Evolutionary conservation across 352 stramenopile genomes (phyloP).

Genomic region (Globisporangium emineosum): DNA sequence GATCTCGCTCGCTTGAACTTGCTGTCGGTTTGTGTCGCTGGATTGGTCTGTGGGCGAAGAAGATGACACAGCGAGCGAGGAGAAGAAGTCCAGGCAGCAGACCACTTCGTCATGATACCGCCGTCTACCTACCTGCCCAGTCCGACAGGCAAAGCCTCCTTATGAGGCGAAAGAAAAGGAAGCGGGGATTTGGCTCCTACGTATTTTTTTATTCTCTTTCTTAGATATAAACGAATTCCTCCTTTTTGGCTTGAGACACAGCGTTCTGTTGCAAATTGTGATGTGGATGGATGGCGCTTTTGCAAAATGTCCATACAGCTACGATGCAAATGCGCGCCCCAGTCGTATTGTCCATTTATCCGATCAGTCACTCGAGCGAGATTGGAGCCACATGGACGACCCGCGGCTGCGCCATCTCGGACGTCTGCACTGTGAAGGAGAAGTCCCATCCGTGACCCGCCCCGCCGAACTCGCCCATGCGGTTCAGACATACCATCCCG

Average conservation of each 20-base stretch:
- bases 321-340: background rate
- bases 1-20: background rate
- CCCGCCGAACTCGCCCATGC: conserved; percentile 64
- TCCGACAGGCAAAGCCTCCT: background rate
- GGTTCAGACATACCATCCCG: conserved; percentile 79
- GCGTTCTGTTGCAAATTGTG: background rate
- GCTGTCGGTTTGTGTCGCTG: background rate
- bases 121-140: background rate
- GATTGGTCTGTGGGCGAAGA: background rate
- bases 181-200: background rate
- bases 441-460: conserved; percentile 77
- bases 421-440: conserved; percentile 61
- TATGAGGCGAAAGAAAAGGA: background rate
- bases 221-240: conserved; percentile 6
- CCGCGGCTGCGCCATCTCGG: conserved; percentile 45
- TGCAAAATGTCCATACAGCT: background rate
- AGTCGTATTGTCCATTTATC: background rate
- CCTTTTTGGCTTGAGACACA: background rate
- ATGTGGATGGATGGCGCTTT: background rate
- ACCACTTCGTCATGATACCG: background rate
- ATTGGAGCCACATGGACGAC: conserved; percentile 54
- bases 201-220: background rate
- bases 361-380: conserved; percentile 17
- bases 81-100: too few relatives aligned
- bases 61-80: background rate